These are phyloP conservation scores for Rachicladosporium sp. DNA, from an alignment of 2,329 filamentous ascomycete genomes.

Conservation along the genomic window DNA sequence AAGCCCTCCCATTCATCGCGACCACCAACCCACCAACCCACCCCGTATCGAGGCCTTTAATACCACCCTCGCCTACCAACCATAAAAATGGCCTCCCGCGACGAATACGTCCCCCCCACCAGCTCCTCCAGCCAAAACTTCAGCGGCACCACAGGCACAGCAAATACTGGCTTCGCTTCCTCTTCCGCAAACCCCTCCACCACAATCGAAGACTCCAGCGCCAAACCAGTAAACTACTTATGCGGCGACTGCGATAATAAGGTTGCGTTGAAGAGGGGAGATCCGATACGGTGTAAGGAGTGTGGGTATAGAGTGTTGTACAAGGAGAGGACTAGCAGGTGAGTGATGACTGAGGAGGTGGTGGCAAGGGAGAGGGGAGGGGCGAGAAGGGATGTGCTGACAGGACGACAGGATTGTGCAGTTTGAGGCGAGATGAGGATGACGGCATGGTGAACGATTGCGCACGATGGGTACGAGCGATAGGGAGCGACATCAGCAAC, in stretches of 20 bases:
- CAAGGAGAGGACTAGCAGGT: constrained; percentile 97
- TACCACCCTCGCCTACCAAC: background rate
- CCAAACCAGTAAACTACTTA: constrained; percentile 37
- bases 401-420: constrained; percentile 72
- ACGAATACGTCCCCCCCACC: constrained; percentile 64
- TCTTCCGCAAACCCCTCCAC: constrained; percentile 50
- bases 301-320: constrained; percentile 93
- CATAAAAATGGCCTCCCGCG: constrained; percentile 38
- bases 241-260: constrained; percentile 79
- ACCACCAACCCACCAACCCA: constrained; percentile 3
- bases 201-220: constrained; percentile 11
- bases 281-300: constrained; percentile 77
- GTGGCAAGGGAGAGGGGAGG: background rate
- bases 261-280: constrained; percentile 62
- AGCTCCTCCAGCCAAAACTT: constrained; percentile 28
- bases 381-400: constrained; percentile 6
- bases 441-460: too few relatives aligned
- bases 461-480: too few relatives aligned
- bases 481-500: too few relatives aligned
- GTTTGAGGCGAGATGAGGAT: constrained; percentile 71
- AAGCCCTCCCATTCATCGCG: constrained; percentile 1
- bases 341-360: constrained; percentile 26
- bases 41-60: background rate
- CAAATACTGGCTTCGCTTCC: constrained; percentile 29
- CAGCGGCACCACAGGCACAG: constrained; percentile 18